Evolutionary conservation across 768 basidiomycete genomes (phyloP), one percentile per base, ranked within the genome.

Genomic region (Suillus alpinus): DNA sequence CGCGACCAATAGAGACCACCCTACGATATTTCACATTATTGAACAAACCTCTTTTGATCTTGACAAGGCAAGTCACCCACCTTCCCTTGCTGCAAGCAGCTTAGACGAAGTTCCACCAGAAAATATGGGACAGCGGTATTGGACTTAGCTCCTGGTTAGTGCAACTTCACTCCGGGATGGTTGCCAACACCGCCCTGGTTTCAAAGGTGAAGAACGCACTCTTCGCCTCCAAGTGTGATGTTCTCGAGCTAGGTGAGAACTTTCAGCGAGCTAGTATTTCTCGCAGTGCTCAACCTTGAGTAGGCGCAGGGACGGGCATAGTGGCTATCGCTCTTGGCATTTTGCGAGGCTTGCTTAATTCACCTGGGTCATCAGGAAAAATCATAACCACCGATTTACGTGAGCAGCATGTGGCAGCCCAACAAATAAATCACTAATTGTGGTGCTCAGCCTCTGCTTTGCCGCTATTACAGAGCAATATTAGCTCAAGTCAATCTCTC

Each of bases 81-180:
- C 16, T 39, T 39, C 26, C 9, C 16, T 13, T 8, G 13, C 34
- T 53, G 34, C 14, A 26, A 26, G 18, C 10, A 10, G 37, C 16
- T 55, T 5, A 39, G 12, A 12, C 16, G 26, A 65, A 57, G 26
- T 46, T 52, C 59, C 69, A 71, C 57, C 76, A 96, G 95, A 96
- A 96, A 93, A 83, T 96, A 58, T 97, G 95, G 95, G 94, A 96
- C 70, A 95, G 94, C 46, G 95, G 95, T 2, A 81, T 96, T 51
- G 94, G 91, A 6, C 75, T 95, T 20, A 87, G 89, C 60, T 83
- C 92, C 2, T 95, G 91, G 91, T 76, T 96, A 4, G 77, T 83
- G 1, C 69, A 61, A 32, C 73, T 78, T 62, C 64, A 69, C 76
- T 57, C 57, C 13, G 58, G 59, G 51, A 62, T 50, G 5, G 13